phyloP scores from a whole-genome alignment of 1,284 basidiomycete species.

The Rhodotorula sp. region DNA sequence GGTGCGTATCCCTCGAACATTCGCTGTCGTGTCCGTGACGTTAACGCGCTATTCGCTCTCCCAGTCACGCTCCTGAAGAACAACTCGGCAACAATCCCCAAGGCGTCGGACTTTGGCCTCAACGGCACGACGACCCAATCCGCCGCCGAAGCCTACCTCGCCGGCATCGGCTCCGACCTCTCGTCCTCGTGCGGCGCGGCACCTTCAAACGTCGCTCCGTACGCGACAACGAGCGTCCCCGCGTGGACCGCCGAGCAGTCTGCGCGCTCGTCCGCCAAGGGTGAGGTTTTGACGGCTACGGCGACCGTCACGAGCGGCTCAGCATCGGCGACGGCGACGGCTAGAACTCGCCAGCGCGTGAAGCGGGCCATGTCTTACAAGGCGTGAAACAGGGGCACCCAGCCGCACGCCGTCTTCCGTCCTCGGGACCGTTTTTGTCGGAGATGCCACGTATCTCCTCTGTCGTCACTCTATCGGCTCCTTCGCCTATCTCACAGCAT shows the following conservation, averaged over 20 bases:
- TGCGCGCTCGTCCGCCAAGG: slow-evolving; percentile 13
- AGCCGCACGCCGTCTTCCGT: background rate
- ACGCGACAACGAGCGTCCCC: slow-evolving; percentile 8
- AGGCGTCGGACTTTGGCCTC: slow-evolving; percentile 16
- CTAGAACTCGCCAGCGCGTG: background rate
- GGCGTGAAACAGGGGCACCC: background rate
- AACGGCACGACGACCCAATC: slow-evolving; percentile 19
- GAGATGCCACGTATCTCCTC: no score
- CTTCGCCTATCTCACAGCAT: no score
- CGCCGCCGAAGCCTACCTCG: slow-evolving; percentile 23
- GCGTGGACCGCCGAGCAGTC: slow-evolving; percentile 28
- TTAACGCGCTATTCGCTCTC: background rate
- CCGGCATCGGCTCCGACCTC: slow-evolving; percentile 8
- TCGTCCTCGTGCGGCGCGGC: slow-evolving; percentile 23
- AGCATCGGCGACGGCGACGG: slow-evolving; percentile 8
- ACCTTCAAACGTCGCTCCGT: slow-evolving; percentile 33
- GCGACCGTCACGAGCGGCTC: slow-evolving; percentile 10
- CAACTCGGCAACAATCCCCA: slow-evolving; percentile 24
- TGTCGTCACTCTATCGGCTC: background rate
- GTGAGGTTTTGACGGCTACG: slow-evolving; percentile 23
- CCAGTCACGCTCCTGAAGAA: slow-evolving; percentile 27
- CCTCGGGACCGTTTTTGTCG: no score
- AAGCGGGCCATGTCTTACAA: slow-evolving; percentile 4
- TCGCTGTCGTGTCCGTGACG: background rate
- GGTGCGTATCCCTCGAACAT: background rate